Conservation (phyloP, 192 early-diverging fungal genomes). For the Coemansia umbellata region DNA sequence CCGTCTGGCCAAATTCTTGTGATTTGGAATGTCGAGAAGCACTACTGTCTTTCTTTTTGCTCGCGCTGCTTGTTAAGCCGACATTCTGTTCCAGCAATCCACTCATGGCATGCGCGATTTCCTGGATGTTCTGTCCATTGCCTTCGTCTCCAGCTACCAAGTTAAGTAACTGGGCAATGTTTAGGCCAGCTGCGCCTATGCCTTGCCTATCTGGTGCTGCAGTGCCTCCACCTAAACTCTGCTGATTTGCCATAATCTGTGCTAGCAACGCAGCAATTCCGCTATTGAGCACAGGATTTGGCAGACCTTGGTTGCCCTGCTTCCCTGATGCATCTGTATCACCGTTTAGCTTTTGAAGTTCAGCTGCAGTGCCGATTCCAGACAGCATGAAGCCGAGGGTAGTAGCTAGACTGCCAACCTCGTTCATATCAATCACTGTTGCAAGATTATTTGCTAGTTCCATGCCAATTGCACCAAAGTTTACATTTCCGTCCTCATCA, state of each 20-base stretch:
- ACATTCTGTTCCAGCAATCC: background rate
- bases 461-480: constrained; percentile 42
- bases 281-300: constrained; percentile 14
- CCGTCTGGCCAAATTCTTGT: background rate
- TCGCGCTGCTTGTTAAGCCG: background rate
- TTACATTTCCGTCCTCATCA: constrained; percentile 39
- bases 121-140: background rate
- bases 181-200: background rate
- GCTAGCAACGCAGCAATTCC: constrained; percentile 29
- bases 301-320: background rate
- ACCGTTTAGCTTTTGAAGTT: constrained; percentile 22
- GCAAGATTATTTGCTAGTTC: constrained; percentile 42
- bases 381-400: constrained; percentile 42
- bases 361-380: constrained; percentile 30
- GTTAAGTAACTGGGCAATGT: constrained; percentile 1
- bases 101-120: background rate
- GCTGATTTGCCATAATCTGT: constrained; percentile 9
- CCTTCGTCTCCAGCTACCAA: constrained; percentile 3
- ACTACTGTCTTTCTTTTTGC: background rate
- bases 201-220: background rate
- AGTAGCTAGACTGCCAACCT: constrained; percentile 38
- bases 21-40: background rate
- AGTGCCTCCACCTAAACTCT: background rate
- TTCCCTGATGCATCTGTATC: background rate
- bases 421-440: constrained; percentile 46